A percentile compares a stretch with the other conserved stretches of the same genome.
Conservation (phyloP, 768 basidiomycete genomes). For the Artomyces pyxidatus region DNA sequence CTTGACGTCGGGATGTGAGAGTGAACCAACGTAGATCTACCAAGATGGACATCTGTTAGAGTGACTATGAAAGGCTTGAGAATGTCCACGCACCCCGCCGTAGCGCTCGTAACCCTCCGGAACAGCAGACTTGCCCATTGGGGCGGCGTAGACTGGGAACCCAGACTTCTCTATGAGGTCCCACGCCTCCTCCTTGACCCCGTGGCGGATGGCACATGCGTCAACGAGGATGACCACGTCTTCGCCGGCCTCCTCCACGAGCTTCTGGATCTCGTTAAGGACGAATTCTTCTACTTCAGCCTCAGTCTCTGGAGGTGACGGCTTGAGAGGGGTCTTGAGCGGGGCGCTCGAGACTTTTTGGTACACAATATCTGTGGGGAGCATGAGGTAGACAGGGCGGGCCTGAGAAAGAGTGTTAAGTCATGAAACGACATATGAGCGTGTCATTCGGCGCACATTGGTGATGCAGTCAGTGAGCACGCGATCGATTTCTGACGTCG, state of each 20-base stretch:
- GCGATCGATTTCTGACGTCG: conserved; percentile 69
- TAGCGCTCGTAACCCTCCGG: conserved; percentile 64
- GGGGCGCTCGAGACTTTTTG: conserved; percentile 56
- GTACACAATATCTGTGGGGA: conserved; percentile 79
- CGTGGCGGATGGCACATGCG: conserved; percentile 71
- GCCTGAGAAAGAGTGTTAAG: conserved; percentile 33
- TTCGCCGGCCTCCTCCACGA: conserved; percentile 48
- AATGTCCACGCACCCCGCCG: conserved; percentile 62
- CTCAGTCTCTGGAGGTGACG: conserved; percentile 43
- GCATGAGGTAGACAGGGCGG: conserved; percentile 79
- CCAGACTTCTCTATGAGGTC: conserved; percentile 57
- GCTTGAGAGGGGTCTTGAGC: conserved; percentile 51
- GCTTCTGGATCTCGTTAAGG: conserved; percentile 60
- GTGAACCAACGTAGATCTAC: conserved; percentile 70
- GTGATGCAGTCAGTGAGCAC: conserved; percentile 54
- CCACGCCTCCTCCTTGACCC: conserved; percentile 50
- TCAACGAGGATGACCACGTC: conserved; percentile 75
- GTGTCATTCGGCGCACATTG: not conserved
- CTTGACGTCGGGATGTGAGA: conserved; percentile 59
- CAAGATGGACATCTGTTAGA: not conserved
- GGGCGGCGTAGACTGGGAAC: conserved; percentile 67
- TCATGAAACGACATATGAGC: not conserved
- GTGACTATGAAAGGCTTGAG: not conserved
- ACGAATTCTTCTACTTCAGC: conserved; percentile 57
- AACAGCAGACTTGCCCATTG: conserved; percentile 79